Percentiles rank a stretch among this genome's conserved stretches.
Conservation (phyloP, 495 filamentous ascomycete genomes). For the Penicillium bovifimosum region DNA sequence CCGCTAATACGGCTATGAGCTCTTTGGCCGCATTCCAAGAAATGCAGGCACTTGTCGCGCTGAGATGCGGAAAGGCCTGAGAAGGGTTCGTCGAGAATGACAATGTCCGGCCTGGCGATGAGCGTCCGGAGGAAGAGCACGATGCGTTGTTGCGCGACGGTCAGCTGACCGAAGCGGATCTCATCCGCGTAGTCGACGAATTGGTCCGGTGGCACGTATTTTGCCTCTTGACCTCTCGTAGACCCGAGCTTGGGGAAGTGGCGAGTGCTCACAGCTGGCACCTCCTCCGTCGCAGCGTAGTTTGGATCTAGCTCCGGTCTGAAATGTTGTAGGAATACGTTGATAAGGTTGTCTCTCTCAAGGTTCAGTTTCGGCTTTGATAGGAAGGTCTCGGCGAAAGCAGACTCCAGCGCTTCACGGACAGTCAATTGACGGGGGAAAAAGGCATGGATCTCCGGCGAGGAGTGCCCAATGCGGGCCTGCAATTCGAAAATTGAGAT, state of each 20-base stretch:
- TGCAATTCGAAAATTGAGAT: slow-evolving; percentile 92
- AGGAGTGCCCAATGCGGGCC: slow-evolving; percentile 81
- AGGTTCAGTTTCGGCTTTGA: slow-evolving; percentile 57
- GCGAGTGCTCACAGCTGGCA: slow-evolving; percentile 3
- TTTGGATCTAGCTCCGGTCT: slow-evolving; percentile 62
- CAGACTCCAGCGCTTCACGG: slow-evolving; percentile 69
- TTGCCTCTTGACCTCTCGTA: neutral
- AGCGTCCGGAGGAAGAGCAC: slow-evolving; percentile 80
- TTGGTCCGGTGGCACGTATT: slow-evolving; percentile 17
- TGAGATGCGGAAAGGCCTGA: slow-evolving; percentile 79
- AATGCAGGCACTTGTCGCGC: slow-evolving; percentile 76
- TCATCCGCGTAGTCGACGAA: slow-evolving; percentile 63
- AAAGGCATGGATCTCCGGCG: slow-evolving; percentile 88
- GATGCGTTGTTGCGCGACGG: slow-evolving; percentile 74
- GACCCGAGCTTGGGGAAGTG: slow-evolving; percentile 13
- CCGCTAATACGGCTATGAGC: neutral
- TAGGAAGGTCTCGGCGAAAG: slow-evolving; percentile 84
- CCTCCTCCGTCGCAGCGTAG: slow-evolving; percentile 11
- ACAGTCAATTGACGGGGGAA: slow-evolving; percentile 77
- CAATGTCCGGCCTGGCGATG: slow-evolving; percentile 75
- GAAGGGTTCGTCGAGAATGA: slow-evolving; percentile 91
- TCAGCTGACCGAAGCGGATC: slow-evolving; percentile 65
- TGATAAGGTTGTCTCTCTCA: slow-evolving; percentile 50
- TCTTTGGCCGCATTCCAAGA: slow-evolving; percentile 59
- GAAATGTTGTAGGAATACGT: slow-evolving; percentile 67